Conservation (phyloP, 1,284 basidiomycete species). For the Austropuccinia psidii region DNA sequence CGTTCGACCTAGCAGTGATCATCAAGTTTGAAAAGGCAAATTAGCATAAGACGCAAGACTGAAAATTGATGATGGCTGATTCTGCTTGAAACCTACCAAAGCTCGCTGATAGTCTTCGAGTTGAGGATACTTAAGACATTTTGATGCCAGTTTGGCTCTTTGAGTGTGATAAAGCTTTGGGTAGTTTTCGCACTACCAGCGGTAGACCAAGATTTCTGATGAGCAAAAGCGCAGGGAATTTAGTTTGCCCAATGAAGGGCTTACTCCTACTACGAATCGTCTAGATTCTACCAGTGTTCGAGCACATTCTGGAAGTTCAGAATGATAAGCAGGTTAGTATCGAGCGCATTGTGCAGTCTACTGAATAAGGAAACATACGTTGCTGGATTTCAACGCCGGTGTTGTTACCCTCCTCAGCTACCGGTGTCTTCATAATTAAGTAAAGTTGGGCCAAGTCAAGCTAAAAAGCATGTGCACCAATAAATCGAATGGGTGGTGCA, state of each 20-base stretch:
- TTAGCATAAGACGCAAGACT: background rate
- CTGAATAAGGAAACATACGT: conserved; percentile 1
- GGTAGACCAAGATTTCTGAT: no score
- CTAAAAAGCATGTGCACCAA: no score
- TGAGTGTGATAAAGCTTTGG: conserved; percentile 35
- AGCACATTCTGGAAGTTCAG: conserved; percentile 6
- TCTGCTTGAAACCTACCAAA: conserved; percentile 13
- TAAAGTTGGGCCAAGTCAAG: conserved; percentile 32
- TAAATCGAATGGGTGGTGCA: background rate
- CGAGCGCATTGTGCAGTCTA: background rate
- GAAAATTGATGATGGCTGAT: background rate
- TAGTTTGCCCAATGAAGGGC: background rate
- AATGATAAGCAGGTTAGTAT: background rate
- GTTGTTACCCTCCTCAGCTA: conserved; percentile 35
- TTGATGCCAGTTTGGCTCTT: conserved; percentile 35
- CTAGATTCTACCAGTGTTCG: conserved; percentile 31
- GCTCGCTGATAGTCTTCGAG: conserved; percentile 35
- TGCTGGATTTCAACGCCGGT: conserved; percentile 37
- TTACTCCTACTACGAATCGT: conserved; percentile 33
- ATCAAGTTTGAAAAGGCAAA: background rate
- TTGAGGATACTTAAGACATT: conserved; percentile 35
- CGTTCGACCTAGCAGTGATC: conserved; percentile 14
- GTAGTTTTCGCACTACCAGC: conserved; percentile 26
- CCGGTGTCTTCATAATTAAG: conserved; percentile 34
- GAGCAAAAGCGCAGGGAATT: background rate